These are phyloP conservation scores for Hypsizygus marmoreus DNA, from an alignment of 768 basidiomycete species.

Conservation along the genomic window DNA sequence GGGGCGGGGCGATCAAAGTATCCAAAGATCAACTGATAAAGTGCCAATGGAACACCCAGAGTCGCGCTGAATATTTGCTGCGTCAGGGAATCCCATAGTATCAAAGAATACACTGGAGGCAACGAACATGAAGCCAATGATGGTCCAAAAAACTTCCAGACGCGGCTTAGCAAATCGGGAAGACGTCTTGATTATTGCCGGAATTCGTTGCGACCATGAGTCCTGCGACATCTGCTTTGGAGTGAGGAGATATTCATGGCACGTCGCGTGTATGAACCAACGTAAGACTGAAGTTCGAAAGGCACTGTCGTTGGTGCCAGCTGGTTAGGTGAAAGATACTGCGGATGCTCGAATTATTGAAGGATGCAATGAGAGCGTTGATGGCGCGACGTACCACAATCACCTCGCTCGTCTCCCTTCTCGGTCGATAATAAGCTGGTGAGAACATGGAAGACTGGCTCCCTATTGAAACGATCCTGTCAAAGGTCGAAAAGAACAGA, in stretches of 20 bases:
- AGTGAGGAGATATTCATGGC: background rate
- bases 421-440: background rate
- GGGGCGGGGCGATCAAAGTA: slow-evolving; percentile 37
- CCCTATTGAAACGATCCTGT: background rate
- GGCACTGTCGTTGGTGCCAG: slow-evolving; percentile 31
- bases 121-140: slow-evolving; percentile 42
- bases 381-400: slow-evolving; percentile 1
- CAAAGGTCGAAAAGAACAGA: no score
- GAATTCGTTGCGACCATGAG: slow-evolving; percentile 45
- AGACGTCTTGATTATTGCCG: slow-evolving; percentile 34
- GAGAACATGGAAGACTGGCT: background rate
- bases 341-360: no score
- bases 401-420: background rate
- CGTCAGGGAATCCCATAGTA: background rate
- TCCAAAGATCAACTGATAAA: slow-evolving; percentile 41
- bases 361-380: no score
- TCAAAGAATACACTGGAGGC: background rate
- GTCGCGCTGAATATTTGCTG: background rate
- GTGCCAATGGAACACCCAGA: slow-evolving; percentile 23
- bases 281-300: slow-evolving; percentile 38
- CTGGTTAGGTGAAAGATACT: no score
- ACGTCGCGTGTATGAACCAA: slow-evolving; percentile 17
- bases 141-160: slow-evolving; percentile 45
- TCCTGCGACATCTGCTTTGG: slow-evolving; percentile 39
- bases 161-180: slow-evolving; percentile 43